phyloP scores from a whole-genome alignment of 2,329 filamentous ascomycete genomes.

The Penicillium sp. region DNA sequence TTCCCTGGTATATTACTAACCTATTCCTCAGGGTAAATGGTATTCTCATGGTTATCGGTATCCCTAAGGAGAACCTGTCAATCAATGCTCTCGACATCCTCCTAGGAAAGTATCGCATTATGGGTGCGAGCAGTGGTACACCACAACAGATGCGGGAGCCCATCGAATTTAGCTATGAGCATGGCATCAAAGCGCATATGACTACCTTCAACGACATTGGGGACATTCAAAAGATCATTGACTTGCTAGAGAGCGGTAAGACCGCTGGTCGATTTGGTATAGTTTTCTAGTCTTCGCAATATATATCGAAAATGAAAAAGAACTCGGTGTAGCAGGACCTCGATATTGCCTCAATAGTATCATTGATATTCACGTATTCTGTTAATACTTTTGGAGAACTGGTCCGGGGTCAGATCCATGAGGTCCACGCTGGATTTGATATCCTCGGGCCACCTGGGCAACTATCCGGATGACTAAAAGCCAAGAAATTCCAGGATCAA shows the following conservation, averaged over 20 bases:
- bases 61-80: neutral
- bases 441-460: neutral
- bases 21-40: neutral
- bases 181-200: conserved; percentile 5
- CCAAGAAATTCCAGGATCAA: conserved; percentile 2
- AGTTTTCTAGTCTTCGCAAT: neutral
- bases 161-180: conserved; percentile 1
- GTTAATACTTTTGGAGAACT: neutral
- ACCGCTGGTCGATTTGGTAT: conserved; percentile 5
- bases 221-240: conserved; percentile 1
- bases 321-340: neutral
- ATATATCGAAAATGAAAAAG: too few relatives aligned
- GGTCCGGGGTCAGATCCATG: neutral
- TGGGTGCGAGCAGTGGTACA: neutral
- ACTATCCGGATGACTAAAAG: conserved; percentile 9
- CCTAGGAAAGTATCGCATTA: neutral
- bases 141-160: neutral
- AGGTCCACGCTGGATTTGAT: neutral
- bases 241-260: neutral
- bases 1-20: neutral
- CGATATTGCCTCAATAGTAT: neutral
- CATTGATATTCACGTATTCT: neutral
- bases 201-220: neutral
- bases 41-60: neutral
- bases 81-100: neutral